Percentiles rank a stretch among this genome's conserved stretches.
Conservation (phyloP, 1,284 basidiomycete species). For the Phellopilus nigrolimitatus region DNA sequence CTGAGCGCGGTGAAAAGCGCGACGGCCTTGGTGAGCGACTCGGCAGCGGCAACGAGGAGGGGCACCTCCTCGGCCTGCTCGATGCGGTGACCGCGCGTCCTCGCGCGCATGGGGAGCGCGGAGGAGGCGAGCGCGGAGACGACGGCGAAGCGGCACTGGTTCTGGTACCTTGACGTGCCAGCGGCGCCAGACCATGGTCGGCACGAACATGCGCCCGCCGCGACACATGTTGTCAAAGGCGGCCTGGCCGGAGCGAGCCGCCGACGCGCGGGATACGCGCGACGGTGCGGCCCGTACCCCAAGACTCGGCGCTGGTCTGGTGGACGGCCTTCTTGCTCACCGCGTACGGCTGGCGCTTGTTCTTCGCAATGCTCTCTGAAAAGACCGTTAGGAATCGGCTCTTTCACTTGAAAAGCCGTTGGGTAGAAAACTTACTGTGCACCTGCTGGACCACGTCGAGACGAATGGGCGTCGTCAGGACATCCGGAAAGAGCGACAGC, state of each 20-base stretch:
- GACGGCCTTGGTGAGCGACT: conserved; percentile 91
- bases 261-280: conserved; percentile 99
- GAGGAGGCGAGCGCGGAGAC: conserved; percentile 98
- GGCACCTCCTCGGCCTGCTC: conserved; percentile 98
- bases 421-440: conserved; percentile 79
- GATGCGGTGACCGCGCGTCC: conserved; percentile 98
- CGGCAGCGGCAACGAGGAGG: conserved; percentile 82
- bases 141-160: conserved; percentile 97
- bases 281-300: no score
- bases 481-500: no score
- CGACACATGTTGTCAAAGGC: conserved; percentile 99
- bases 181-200: no score
- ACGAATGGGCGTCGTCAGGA: conserved; percentile 97
- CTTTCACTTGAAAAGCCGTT: no score
- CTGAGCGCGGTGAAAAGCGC: conserved; percentile 86
- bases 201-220: conserved; percentile 99
- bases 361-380: no score
- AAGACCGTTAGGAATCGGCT: no score
- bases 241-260: conserved; percentile 97
- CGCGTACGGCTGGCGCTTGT: no score
- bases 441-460: conserved; percentile 98
- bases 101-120: conserved; percentile 95
- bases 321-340: no score
- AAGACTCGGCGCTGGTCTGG: no score
- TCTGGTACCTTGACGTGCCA: no score